These are phyloP conservation scores for Alternaria novae-zelandiae DNA, from an alignment of 2,329 filamentous ascomycete genomes.

Conservation along the genomic window DNA sequence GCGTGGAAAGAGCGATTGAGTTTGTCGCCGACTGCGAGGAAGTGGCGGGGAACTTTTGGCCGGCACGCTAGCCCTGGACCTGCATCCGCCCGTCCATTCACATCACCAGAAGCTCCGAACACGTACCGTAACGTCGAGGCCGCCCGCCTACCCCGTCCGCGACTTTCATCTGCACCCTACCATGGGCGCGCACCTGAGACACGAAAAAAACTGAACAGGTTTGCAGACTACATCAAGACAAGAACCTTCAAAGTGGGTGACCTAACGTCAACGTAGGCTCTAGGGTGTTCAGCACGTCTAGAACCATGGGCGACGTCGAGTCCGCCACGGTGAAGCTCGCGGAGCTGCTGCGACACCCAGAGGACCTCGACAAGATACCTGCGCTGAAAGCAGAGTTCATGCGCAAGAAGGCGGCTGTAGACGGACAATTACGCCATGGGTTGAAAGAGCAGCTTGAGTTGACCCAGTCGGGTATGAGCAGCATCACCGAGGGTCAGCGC, in stretches of 20 bases:
- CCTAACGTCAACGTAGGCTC: too few relatives aligned
- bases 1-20: conserved; percentile 1
- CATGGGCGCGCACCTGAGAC: conserved; percentile 19
- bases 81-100: conserved; percentile 9
- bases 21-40: conserved; percentile 1
- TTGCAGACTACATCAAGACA: too few relatives aligned
- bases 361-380: conserved; percentile 95
- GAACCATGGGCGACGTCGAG: conserved; percentile 67
- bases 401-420: conserved; percentile 90
- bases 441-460: too few relatives aligned
- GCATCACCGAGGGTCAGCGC: too few relatives aligned
- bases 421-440: conserved; percentile 46
- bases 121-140: background rate
- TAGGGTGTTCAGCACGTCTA: background rate
- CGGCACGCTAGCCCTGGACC: conserved; percentile 13
- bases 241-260: too few relatives aligned
- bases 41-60: conserved; percentile 15
- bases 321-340: conserved; percentile 76
- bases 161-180: conserved; percentile 10
- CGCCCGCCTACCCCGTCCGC: conserved; percentile 10
- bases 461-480: too few relatives aligned
- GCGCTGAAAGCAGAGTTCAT: conserved; percentile 89
- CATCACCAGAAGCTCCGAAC: conserved; percentile 7
- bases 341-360: conserved; percentile 91
- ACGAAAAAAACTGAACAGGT: too few relatives aligned